These are phyloP conservation scores for Ophiostoma triangulosporum DNA, from an alignment of 2,329 filamentous ascomycete genomes.

Conservation along the genomic window DNA sequence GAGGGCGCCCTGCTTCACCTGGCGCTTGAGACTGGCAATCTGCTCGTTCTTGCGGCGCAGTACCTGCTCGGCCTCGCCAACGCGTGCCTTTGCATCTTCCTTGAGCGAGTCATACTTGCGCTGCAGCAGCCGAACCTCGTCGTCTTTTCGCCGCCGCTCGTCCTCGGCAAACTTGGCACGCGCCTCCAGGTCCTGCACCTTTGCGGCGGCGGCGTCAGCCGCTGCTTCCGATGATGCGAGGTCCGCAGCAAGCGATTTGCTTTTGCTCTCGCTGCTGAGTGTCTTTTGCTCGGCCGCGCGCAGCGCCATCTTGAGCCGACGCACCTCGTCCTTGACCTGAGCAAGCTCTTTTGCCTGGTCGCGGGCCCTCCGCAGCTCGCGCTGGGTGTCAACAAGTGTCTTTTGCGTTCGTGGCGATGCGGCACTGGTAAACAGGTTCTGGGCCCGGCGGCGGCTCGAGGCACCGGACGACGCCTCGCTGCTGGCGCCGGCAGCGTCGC, in stretches of 20 bases:
- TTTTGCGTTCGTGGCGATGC: conserved; percentile 37
- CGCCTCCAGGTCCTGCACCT: conserved; percentile 19
- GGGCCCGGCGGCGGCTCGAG: background rate
- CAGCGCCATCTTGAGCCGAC: conserved; percentile 36
- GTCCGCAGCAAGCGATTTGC: conserved; percentile 21
- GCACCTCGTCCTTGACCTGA: conserved; percentile 38
- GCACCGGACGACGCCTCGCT: background rate
- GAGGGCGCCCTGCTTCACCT: background rate
- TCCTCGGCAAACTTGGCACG: conserved; percentile 21
- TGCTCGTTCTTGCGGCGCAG: conserved; percentile 43
- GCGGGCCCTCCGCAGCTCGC: conserved; percentile 40
- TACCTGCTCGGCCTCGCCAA: conserved; percentile 42
- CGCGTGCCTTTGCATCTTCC: conserved; percentile 37
- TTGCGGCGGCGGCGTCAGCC: conserved; percentile 15
- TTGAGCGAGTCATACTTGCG: conserved; percentile 36
- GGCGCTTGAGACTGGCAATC: conserved; percentile 32
- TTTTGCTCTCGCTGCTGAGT: conserved; percentile 24
- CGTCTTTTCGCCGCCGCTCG: conserved; percentile 27
- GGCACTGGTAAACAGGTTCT: conserved; percentile 17
- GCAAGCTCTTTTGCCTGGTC: conserved; percentile 39
- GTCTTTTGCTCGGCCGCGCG: conserved; percentile 32
- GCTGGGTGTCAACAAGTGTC: conserved; percentile 37
- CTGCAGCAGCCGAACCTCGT: conserved; percentile 37
- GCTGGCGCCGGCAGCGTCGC: background rate
- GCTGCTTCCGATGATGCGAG: conserved; percentile 18